Conservation (phyloP, 257 asterid genomes). For the Lycium barbarum region DNA sequence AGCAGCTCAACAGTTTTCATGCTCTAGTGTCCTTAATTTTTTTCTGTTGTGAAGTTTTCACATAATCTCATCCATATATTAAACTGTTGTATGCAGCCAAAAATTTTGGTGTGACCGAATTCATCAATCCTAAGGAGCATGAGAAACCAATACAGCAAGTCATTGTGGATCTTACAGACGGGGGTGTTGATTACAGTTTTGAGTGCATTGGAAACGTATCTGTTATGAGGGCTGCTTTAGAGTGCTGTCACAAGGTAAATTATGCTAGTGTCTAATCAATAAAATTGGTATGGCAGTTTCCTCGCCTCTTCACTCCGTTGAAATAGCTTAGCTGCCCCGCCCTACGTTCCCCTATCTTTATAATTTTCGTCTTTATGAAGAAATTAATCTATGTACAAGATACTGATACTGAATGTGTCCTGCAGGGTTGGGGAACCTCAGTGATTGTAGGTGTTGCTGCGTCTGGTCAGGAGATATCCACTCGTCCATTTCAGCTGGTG, state of each 20-base stretch:
- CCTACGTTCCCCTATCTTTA: neutral
- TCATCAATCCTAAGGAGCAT: constrained; percentile 93
- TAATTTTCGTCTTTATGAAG: neutral
- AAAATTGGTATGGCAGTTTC: neutral
- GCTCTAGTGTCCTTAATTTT: neutral
- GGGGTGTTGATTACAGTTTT: constrained; percentile 98
- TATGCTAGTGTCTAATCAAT: neutral
- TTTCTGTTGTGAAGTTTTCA: constrained; percentile 8
- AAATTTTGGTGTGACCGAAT: constrained; percentile 90
- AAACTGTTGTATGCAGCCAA: constrained; percentile 56
- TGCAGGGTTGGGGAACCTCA: constrained; percentile 98
- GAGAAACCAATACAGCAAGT: constrained; percentile 96
- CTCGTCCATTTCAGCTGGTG: constrained; percentile 97
- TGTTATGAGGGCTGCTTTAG: constrained; percentile 93
- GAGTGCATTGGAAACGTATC: constrained; percentile 97
- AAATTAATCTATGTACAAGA: neutral
- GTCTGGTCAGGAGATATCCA: constrained; percentile 96
- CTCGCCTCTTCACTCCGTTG: neutral
- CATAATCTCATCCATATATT: neutral
- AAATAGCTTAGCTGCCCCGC: neutral
- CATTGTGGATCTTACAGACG: constrained; percentile 87
- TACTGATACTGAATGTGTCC: constrained; percentile 1
- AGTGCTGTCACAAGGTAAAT: constrained; percentile 97
- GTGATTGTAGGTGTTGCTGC: constrained; percentile 99
- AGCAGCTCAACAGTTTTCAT: constrained; percentile 11